Evolutionary conservation across 2,329 filamentous ascomycete species (phyloP), one percentile per base, ranked within the genome.

Genomic region (Emergomyces orientalis): DNA sequence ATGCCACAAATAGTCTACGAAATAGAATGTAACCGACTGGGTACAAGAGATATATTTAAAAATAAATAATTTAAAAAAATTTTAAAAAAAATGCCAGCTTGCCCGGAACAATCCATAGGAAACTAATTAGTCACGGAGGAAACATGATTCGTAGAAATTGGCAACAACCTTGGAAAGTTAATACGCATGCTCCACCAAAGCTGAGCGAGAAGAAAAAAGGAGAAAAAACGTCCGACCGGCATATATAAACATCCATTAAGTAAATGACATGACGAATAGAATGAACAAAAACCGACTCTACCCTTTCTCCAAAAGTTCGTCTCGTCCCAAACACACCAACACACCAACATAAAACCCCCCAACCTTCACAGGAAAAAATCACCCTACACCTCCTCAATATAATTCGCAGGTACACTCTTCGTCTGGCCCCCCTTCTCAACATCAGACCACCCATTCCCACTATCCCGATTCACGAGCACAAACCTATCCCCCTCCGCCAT

Each of bases 371-470:
- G n/a, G n/a, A n/a, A n/a, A n/a, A n/a, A n/a, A n/a, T n/a, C n/a
- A 11, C 8, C 25, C 57, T 59, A 66, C 27, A 64, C 66, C 37
- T 88, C 84, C 76, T 91, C 88, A 64, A 97, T 84, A 79, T 97
- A 99, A 75, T 91, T 96, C 45, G 92, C 92, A 55, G 94, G 94
- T 61, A 99, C 94, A 74, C 91, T 96, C 72, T 87, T 92, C 58
- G 87, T 90, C 49, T 86, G 80, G 1, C 92, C 92, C 22, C 90
- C 91, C 75, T 90, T 91, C 79, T 97, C 94, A 22, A 99, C 94
- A 78, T 97, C 94, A 34, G 88, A 90, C 94, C 94, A 99, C 0
- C 94, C 94, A 78, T 97, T 94, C 1, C 94, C 94, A 0, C 87
- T 84, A 72, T 97, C 93, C 63, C 90, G 87, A 70, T 87, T 91